These are phyloP conservation scores for Chloroidium sp. DNA, from an alignment of 163 green algal species.

Conservation along the genomic window DNA sequence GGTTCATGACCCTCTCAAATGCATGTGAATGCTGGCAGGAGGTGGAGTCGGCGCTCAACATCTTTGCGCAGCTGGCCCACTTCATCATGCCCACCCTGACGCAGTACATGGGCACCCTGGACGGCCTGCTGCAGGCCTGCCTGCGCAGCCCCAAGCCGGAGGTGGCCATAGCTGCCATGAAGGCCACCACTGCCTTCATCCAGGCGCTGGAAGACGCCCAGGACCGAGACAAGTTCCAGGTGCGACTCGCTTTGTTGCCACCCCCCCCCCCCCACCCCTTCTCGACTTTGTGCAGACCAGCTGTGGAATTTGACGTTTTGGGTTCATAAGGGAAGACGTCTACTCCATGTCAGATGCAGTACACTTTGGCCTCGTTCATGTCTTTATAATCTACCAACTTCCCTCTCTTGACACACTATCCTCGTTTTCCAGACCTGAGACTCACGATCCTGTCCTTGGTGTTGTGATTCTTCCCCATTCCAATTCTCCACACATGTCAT, in stretches of 20 bases:
- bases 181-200: conserved; percentile 71
- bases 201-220: conserved; percentile 54
- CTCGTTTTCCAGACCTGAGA: no score
- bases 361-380: no score
- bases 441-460: no score
- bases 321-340: no score
- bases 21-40: background rate
- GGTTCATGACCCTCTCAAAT: no score
- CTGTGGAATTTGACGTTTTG: no score
- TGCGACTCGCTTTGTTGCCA: background rate
- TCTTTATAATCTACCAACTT: no score
- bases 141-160: conserved; percentile 34
- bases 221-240: conserved; percentile 74
- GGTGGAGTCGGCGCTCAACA: conserved; percentile 59
- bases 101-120: conserved; percentile 56
- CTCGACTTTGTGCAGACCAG: no score
- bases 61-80: conserved; percentile 74
- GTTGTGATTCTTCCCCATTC: no score
- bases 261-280: background rate
- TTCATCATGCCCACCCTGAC: conserved; percentile 55
- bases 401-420: no score
- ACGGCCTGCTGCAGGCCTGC: conserved; percentile 25
- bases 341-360: no score
- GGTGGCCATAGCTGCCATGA: conserved; percentile 65
- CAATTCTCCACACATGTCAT: background rate